Evolutionary conservation across 1,284 basidiomycete genomes (phyloP).

Genomic region (Marasmius sp.): DNA sequence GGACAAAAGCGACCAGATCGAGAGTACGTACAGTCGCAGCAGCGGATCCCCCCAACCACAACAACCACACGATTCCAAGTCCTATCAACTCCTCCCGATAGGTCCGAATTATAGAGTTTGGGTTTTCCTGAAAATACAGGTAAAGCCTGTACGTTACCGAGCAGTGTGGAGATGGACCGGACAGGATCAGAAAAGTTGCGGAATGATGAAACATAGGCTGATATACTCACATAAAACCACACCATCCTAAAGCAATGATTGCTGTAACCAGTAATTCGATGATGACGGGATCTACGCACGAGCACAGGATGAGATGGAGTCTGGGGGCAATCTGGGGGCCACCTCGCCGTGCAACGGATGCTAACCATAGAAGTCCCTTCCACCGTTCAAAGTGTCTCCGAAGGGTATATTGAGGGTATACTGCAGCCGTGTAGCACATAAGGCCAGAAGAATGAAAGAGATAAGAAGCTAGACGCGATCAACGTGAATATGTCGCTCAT

Average conservation of each 20-base stretch:
- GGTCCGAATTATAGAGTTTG: not conserved
- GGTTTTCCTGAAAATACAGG: not conserved
- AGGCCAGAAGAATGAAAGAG: not conserved
- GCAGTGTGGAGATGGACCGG: not conserved
- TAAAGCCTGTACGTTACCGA: not conserved
- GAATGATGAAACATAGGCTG: no score
- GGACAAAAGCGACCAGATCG: no score
- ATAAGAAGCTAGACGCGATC: not conserved
- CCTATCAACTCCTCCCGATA: not conserved
- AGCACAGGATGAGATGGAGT: not conserved
- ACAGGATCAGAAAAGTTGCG: no score
- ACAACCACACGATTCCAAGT: not conserved
- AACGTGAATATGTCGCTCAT: not conserved
- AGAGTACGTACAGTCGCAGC: not conserved
- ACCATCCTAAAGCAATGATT: not conserved
- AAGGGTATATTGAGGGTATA: constrained; percentile 18
- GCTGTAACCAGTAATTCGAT: constrained; percentile 15
- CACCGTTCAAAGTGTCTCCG: constrained; percentile 20
- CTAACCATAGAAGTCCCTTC: not conserved
- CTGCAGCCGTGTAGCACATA: constrained; percentile 8
- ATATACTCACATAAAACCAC: not conserved
- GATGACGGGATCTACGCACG: constrained; percentile 14
- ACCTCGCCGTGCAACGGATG: not conserved
- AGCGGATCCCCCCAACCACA: not conserved
- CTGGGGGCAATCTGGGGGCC: not conserved